Conservation (phyloP, 2,329 filamentous ascomycete genomes). For the Fusarium sp. region DNA sequence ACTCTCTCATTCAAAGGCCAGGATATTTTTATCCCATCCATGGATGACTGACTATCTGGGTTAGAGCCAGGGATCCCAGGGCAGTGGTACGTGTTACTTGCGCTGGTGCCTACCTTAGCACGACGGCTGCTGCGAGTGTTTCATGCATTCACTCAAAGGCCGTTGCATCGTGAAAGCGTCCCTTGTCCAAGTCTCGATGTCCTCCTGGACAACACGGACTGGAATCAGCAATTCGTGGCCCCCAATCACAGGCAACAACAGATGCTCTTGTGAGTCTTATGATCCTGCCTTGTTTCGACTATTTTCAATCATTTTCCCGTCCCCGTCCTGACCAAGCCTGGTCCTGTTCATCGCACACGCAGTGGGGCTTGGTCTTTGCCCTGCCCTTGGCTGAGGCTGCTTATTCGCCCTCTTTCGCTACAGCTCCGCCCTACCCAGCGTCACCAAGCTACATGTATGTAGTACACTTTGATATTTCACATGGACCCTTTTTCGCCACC, state of each 20-base stretch:
- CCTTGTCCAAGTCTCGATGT: slow-evolving; percentile 13
- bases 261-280: slow-evolving; percentile 2
- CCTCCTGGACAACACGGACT: slow-evolving; percentile 1
- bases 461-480: slow-evolving; percentile 18
- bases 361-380: slow-evolving; percentile 39
- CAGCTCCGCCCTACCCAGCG: slow-evolving; percentile 36
- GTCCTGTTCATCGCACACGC: slow-evolving; percentile 29
- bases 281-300: slow-evolving; percentile 19
- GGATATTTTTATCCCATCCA: slow-evolving; percentile 28
- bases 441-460: slow-evolving; percentile 16
- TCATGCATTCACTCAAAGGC: slow-evolving; percentile 34
- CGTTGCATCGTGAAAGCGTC: slow-evolving; percentile 30
- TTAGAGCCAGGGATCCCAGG: slow-evolving; percentile 30
- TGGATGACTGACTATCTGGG: not conserved
- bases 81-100: slow-evolving; percentile 29
- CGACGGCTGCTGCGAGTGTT: slow-evolving; percentile 32
- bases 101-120: slow-evolving; percentile 25
- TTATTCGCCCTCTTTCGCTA: slow-evolving; percentile 25
- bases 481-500: slow-evolving; percentile 28
- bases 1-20: slow-evolving; percentile 8
- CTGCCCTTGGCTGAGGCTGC: slow-evolving; percentile 26
- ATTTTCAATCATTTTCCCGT: slow-evolving; percentile 23
- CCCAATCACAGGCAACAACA: slow-evolving; percentile 35
- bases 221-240: slow-evolving; percentile 25
- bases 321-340: slow-evolving; percentile 6